Percentiles rank a stretch among this genome's conserved stretches.
Conservation (phyloP, 257 asterid species). For the Linaria vulgaris region DNA sequence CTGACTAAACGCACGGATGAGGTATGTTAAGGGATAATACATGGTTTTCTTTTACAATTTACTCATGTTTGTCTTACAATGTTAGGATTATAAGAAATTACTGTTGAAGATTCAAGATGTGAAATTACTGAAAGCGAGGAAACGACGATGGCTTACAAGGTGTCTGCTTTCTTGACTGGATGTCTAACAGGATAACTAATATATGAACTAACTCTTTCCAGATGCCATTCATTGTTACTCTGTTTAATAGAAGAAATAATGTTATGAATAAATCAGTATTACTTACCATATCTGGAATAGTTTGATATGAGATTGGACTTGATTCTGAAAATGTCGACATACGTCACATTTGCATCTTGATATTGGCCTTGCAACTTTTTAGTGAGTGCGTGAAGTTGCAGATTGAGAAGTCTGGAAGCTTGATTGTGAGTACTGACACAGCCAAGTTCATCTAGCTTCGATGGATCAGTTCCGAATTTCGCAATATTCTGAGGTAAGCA, state of each 20-base stretch:
- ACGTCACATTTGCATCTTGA: conserved; percentile 62
- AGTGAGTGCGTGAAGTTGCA: conserved; percentile 71
- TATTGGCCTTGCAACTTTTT: conserved; percentile 76
- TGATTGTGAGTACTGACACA: conserved; percentile 82
- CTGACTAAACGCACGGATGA: too few relatives aligned
- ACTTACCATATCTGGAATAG: conserved; percentile 74
- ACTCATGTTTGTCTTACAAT: too few relatives aligned
- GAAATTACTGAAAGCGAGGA: too few relatives aligned
- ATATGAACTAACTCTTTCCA: too few relatives aligned
- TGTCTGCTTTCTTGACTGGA: too few relatives aligned
- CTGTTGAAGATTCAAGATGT: neutral
- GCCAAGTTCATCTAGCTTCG: conserved; percentile 91
- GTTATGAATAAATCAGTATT: neutral
- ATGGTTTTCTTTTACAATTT: too few relatives aligned
- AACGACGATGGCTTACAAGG: too few relatives aligned
- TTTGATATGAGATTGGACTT: conserved; percentile 80
- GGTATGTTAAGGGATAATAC: too few relatives aligned
- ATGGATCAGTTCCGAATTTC: conserved; percentile 72
- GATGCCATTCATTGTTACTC: too few relatives aligned
- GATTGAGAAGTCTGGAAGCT: conserved; percentile 78
- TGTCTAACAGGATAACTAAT: too few relatives aligned
- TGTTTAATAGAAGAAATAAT: too few relatives aligned
- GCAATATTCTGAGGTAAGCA: conserved; percentile 86
- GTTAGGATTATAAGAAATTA: too few relatives aligned
- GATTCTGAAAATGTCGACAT: conserved; percentile 72